Conservation (phyloP, 106 monocot genomes). For the Triglochin maritima region DNA sequence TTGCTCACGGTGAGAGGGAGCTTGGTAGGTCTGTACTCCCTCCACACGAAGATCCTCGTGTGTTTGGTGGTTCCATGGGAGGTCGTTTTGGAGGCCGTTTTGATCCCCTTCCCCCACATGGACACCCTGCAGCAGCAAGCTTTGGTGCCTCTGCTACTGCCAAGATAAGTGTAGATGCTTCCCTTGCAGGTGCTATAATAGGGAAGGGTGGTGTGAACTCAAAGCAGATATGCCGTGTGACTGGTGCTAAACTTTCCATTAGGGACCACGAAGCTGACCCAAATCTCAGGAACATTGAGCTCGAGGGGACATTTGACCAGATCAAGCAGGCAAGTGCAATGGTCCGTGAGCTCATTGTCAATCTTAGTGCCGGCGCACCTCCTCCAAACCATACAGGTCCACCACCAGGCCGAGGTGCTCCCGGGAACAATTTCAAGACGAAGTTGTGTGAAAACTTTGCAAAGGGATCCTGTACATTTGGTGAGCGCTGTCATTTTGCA, state of each 20-base stretch:
- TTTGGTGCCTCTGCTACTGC: slow-evolving; percentile 28
- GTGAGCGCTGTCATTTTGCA: slow-evolving; percentile 27
- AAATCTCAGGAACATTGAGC: slow-evolving; percentile 23
- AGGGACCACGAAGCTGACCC: slow-evolving; percentile 23
- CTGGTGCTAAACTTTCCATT: slow-evolving; percentile 22
- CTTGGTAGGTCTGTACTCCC: slow-evolving; percentile 9
- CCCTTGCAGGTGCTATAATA: slow-evolving; percentile 24
- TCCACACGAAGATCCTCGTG: slow-evolving; percentile 8
- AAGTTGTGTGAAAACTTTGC: slow-evolving; percentile 27
- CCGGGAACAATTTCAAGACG: slow-evolving; percentile 20
- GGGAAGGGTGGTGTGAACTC: slow-evolving; percentile 33
- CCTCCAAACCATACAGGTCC: not conserved
- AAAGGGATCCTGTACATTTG: slow-evolving; percentile 26
- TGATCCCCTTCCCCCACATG: slow-evolving; percentile 10
- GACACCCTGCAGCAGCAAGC: slow-evolving; percentile 14
- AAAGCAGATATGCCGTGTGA: slow-evolving; percentile 23
- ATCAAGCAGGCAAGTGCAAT: slow-evolving; percentile 33
- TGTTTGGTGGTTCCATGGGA: slow-evolving; percentile 1
- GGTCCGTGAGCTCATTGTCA: slow-evolving; percentile 28
- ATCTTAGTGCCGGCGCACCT: slow-evolving; percentile 3
- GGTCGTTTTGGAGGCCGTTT: slow-evolving; percentile 4
- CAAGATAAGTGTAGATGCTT: slow-evolving; percentile 30
- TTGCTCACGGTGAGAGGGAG: slow-evolving; percentile 29
- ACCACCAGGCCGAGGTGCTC: not conserved
- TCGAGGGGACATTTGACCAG: slow-evolving; percentile 26